Base-by-base conservation (phyloP, 164 flowering plant genomes). In the Liquidambar formosana region DNA sequence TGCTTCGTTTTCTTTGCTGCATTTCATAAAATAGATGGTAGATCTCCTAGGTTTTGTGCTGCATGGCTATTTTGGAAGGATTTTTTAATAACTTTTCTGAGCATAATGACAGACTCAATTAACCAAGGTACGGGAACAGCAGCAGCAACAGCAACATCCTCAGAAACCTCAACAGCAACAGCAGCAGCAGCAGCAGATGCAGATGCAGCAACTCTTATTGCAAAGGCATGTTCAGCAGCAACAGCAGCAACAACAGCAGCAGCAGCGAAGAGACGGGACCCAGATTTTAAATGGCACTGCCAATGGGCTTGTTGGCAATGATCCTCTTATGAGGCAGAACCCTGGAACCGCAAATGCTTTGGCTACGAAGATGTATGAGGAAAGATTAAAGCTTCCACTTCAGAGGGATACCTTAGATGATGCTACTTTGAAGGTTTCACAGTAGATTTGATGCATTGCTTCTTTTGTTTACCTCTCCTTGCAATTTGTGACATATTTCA, bases 311-410 rank as follows among this genome's bases (percentile, higher is more conserved):
- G 75, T 61, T 57, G 51, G 71, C 38, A 83, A 69, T 75, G 94
- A 87, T n/a, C 68, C 88, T 69, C 85, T 81, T 44, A 75, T 81
- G 76, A 77, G 87, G 65, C 93, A 85, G 75, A 93, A 78, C 75
- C 72, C 88, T 47, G 85, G 87, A 54, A 81, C 87, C 76, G 96
- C 93, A 47, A 91, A 79, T 78, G 83, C 88, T 25, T 61, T 90
- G 79, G 92, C 95, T 27, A 78, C 88, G 53, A 92, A 94, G 77
- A 83, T 94, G 88, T 90, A 89, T 33, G 98, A 92, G 78, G 97
- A 92, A 41, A 81, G 82, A 11, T 71, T 94, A 47, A 94, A 90
- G 76, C 73, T 86, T 63, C 96, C 98, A 15, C 75, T 73, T 64
- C 93, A 84, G 71, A 85, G 90, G 72, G 98, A 94, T 77, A 68